These are phyloP conservation scores for Emergomyces africanus DNA, from an alignment of 2,329 filamentous ascomycete species.

Conservation along the genomic window DNA sequence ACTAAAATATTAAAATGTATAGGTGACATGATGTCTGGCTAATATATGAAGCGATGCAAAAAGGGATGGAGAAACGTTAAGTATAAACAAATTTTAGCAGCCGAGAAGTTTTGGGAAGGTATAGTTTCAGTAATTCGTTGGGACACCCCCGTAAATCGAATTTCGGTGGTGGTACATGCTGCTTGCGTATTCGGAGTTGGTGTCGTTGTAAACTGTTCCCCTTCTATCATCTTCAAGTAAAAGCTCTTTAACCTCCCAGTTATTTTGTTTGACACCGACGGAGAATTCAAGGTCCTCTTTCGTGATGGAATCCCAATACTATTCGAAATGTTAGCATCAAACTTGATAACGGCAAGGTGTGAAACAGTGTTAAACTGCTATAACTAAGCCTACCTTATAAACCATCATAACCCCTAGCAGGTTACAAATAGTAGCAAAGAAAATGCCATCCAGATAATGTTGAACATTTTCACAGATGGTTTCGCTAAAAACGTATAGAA, in stretches of 20 bases:
- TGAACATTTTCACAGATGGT: slow-evolving; percentile 71
- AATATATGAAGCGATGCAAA: background rate
- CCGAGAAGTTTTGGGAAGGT: background rate
- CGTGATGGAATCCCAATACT: slow-evolving; percentile 99
- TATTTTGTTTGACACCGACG: slow-evolving; percentile 87
- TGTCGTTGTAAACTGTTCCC: slow-evolving; percentile 56
- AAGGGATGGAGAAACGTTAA: background rate
- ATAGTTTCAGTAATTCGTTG: slow-evolving; percentile 24
- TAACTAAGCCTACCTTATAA: slow-evolving; percentile 60
- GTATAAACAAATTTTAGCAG: background rate
- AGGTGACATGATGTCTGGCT: background rate
- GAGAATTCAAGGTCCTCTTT: slow-evolving; percentile 97
- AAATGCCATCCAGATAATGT: slow-evolving; percentile 89
- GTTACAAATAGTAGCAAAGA: slow-evolving; percentile 91
- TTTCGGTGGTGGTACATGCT: slow-evolving; percentile 32
- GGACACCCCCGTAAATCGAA: slow-evolving; percentile 24
- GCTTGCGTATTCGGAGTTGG: slow-evolving; percentile 31
- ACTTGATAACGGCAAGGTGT: background rate
- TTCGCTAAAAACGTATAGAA: slow-evolving; percentile 80
- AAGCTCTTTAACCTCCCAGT: slow-evolving; percentile 95
- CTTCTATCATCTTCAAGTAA: slow-evolving; percentile 69
- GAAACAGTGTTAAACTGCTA: background rate
- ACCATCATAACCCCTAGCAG: slow-evolving; percentile 97
- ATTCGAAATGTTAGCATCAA: slow-evolving; percentile 19
- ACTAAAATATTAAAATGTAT: background rate